phyloP scores from a whole-genome alignment of 257 asterid genomes.

The Anisodus tanguticus region DNA sequence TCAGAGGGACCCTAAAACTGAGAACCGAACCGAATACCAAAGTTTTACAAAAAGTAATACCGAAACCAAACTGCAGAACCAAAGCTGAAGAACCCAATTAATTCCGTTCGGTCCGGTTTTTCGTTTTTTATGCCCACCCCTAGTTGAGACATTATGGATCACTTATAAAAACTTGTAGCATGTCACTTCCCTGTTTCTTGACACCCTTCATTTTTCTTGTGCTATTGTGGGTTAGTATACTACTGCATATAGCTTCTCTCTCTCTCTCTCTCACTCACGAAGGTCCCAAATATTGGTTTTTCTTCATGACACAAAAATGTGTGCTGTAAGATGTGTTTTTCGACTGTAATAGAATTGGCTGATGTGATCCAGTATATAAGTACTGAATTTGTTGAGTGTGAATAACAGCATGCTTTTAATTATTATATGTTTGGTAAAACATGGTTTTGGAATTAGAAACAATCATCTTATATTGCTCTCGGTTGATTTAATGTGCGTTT shows the following conservation, averaged over 20 bases:
- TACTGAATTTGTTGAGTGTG: neutral
- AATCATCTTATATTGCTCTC: conserved; percentile 20
- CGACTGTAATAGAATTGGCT: neutral
- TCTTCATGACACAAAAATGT: neutral
- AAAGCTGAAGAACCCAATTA: too few relatives aligned
- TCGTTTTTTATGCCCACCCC: too few relatives aligned
- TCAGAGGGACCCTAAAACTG: too few relatives aligned
- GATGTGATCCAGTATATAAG: neutral
- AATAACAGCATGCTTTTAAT: neutral
- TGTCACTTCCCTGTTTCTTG: neutral
- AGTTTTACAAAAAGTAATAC: too few relatives aligned
- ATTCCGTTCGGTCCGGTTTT: too few relatives aligned
- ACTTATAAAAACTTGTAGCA: neutral
- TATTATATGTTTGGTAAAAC: neutral
- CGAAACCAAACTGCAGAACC: too few relatives aligned
- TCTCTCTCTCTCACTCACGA: neutral
- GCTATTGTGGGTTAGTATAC: neutral
- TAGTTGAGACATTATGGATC: neutral
- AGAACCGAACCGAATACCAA: too few relatives aligned
- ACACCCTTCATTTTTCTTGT: neutral
- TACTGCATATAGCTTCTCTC: neutral
- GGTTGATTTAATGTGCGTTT: conserved; percentile 34
- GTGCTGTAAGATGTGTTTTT: neutral
- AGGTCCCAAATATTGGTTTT: conserved; percentile 21
- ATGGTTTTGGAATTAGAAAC: conserved; percentile 14